Evolutionary conservation across 495 filamentous ascomycete species (phyloP).

Genomic region (Penicillium dipodomyicola): DNA sequence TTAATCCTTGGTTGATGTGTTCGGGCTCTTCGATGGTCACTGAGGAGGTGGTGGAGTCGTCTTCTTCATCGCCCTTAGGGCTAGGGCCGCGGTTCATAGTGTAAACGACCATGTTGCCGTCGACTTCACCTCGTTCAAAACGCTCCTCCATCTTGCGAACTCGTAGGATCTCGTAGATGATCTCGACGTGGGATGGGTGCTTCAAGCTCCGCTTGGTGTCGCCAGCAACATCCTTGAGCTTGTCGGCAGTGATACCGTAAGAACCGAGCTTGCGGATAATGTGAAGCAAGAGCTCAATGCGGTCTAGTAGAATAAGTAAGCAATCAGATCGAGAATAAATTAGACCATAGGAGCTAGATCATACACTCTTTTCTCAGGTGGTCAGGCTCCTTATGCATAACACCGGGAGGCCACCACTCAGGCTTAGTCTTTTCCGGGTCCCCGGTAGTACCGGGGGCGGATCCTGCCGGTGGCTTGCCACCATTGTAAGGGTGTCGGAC

Average conservation of each 20-base stretch:
- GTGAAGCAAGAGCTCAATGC: constrained; percentile 43
- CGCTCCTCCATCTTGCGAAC: constrained; percentile 55
- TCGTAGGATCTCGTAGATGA: constrained; percentile 53
- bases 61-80: constrained; percentile 40
- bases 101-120: constrained; percentile 39
- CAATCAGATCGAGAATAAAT: background rate
- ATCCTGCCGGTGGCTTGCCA: constrained; percentile 40
- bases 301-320: constrained; percentile 25
- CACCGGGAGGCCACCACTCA: constrained; percentile 73
- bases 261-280: constrained; percentile 44
- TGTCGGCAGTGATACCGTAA: constrained; percentile 39
- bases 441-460: constrained; percentile 37
- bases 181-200: constrained; percentile 35
- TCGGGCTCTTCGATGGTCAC: constrained; percentile 26
- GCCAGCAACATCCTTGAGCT: constrained; percentile 42
- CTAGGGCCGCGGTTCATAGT: constrained; percentile 39
- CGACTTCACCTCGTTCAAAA: constrained; percentile 50
- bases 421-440: constrained; percentile 62
- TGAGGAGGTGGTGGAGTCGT: constrained; percentile 24
- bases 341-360: constrained; percentile 13
- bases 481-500: constrained; percentile 62
- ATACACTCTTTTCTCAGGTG: constrained; percentile 75
- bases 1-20: constrained; percentile 29
- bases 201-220: constrained; percentile 42
- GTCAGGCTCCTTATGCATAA: constrained; percentile 78